Percentiles rank a stretch among this genome's conserved stretches.
Evolutionary conservation across 202 grass and related monocot genomes (phyloP).

Genomic region (Panicum virgatum): DNA sequence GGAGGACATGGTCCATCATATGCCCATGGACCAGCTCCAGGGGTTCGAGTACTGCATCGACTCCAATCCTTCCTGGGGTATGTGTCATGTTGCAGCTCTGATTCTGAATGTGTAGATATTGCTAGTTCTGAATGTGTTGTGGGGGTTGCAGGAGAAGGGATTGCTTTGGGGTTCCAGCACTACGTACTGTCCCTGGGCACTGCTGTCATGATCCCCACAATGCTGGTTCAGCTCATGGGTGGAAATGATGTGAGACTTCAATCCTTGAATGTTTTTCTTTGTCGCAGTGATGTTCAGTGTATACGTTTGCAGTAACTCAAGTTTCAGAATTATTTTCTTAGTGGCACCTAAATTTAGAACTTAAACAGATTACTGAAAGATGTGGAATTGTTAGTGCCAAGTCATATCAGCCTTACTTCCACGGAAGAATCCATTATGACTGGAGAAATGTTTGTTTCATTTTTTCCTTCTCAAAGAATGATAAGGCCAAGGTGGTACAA

Average conservation of each 20-base stretch:
- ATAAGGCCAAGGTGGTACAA: constrained; percentile 91
- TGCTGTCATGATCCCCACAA: constrained; percentile 89
- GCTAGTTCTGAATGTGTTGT: not conserved
- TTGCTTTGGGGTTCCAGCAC: constrained; percentile 86
- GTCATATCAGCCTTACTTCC: not conserved
- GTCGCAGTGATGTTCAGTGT: not conserved
- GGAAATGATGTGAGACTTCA: constrained; percentile 74
- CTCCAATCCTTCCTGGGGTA: constrained; percentile 95
- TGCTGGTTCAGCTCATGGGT: constrained; percentile 87
- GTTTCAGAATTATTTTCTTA: not conserved
- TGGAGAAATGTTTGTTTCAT: not conserved
- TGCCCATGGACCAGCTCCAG: constrained; percentile 93
- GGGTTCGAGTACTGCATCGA: constrained; percentile 99
- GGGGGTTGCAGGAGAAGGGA: constrained; percentile 66
- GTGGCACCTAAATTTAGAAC: not conserved
- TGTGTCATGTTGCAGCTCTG: not conserved
- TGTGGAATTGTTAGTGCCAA: not conserved
- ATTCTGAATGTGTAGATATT: not conserved
- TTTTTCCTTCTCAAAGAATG: constrained; percentile 35
- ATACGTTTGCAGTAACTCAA: not conserved
- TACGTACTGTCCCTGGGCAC: constrained; percentile 87
- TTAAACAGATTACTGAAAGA: not conserved
- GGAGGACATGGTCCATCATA: constrained; percentile 69
- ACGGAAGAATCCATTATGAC: not conserved
- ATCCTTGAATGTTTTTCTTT: not conserved